Evolutionary conservation across 257 asterid genomes (phyloP).

Genomic region (Solanum sparsipilum): DNA sequence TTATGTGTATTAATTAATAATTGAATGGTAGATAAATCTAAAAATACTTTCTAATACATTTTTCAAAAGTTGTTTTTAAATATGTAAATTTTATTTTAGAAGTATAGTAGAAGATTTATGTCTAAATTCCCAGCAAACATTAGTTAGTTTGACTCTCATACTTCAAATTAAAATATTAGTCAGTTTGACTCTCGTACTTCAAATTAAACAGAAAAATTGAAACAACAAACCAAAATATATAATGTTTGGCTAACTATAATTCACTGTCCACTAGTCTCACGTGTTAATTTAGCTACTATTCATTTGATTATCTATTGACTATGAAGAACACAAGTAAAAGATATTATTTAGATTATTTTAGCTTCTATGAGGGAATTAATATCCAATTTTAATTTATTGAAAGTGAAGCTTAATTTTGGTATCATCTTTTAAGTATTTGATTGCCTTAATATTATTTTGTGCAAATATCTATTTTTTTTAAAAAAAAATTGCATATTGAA

Average conservation of each 20-base stretch:
- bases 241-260: neutral
- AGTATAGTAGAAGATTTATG: neutral
- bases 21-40: neutral
- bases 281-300: neutral
- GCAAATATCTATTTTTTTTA: too few species aligned
- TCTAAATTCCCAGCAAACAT: accelerated
- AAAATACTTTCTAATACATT: too few species aligned
- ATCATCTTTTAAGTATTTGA: neutral
- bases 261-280: neutral
- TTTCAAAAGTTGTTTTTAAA: too few species aligned
- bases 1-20: neutral
- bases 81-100: too few species aligned
- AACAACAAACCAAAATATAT: neutral
- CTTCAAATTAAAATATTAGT: too few species aligned
- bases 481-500: neutral
- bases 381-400: neutral
- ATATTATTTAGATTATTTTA: too few species aligned
- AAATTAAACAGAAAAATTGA: too few species aligned
- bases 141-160: too few species aligned
- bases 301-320: neutral
- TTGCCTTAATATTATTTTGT: neutral
- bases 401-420: neutral
- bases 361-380: neutral
- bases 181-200: too few species aligned
- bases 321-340: neutral